These are phyloP conservation scores for Crithidia bombi DNA, from an alignment of 208 protist genomes.

Conservation along the genomic window DNA sequence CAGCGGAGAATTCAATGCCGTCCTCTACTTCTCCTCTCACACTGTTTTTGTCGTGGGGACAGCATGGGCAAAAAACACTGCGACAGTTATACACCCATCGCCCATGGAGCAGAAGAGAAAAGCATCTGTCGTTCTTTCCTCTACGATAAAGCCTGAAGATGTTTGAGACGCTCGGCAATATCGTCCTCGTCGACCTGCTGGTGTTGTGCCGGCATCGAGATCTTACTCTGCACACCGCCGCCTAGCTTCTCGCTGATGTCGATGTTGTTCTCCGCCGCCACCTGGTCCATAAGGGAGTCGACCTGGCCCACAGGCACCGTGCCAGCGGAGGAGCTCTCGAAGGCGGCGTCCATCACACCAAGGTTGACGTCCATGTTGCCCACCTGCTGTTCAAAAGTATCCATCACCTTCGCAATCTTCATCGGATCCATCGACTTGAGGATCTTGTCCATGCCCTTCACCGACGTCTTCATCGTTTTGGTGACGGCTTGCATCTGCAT, in stretches of 20 bases:
- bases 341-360: constrained; percentile 93
- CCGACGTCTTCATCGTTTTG: constrained; percentile 93
- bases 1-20: too few relatives aligned
- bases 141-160: constrained; percentile 55
- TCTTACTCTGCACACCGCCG: constrained; percentile 32
- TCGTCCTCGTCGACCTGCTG: constrained; percentile 61
- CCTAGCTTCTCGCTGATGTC: constrained; percentile 77
- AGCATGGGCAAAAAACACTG: too few relatives aligned
- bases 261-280: constrained; percentile 96
- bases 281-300: constrained; percentile 91
- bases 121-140: constrained; percentile 18
- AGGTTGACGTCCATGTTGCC: constrained; percentile 95
- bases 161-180: constrained; percentile 65
- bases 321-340: constrained; percentile 85
- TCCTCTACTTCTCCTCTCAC: too few relatives aligned
- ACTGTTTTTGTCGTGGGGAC: too few relatives aligned
- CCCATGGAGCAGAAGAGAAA: too few relatives aligned
- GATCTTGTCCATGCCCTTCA: constrained; percentile 96
- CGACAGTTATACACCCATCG: too few relatives aligned
- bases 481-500: constrained; percentile 92
- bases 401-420: constrained; percentile 94
- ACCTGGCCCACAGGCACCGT: constrained; percentile 92
- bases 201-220: constrained; percentile 29
- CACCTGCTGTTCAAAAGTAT: constrained; percentile 97
- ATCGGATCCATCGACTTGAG: constrained; percentile 94